Evolutionary conservation across 106 monocot species (phyloP).

Genomic region (Ottelia alismoides): DNA sequence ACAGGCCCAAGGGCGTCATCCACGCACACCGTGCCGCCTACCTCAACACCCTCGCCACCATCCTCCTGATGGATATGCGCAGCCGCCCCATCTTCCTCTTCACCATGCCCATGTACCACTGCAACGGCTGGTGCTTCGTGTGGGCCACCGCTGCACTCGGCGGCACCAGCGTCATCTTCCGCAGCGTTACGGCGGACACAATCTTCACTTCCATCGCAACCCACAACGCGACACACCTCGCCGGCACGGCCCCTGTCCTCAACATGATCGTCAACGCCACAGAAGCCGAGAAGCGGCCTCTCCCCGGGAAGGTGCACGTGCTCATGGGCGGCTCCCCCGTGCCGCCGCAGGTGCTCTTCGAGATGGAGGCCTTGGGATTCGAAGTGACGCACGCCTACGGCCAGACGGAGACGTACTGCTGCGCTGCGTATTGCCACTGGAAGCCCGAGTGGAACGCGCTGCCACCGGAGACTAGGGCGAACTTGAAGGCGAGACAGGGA

Average conservation of each 20-base stretch:
- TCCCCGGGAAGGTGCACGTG: background rate
- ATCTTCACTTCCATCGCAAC: background rate
- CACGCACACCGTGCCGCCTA: background rate
- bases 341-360: background rate
- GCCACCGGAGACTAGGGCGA: background rate
- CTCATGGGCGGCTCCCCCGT: background rate
- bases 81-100: background rate
- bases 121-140: background rate
- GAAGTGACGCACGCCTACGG: background rate
- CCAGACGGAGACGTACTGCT: background rate
- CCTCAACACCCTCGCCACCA: background rate
- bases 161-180: background rate
- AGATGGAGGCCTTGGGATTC: background rate
- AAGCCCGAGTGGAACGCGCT: background rate
- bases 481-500: background rate
- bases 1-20: background rate
- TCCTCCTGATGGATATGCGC: background rate
- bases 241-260: background rate
- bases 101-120: slow-evolving; percentile 2
- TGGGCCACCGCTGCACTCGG: background rate
- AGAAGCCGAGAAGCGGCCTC: background rate
- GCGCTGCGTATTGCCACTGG: background rate
- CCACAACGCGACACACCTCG: background rate
- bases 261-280: background rate
- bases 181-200: background rate